Conservation (phyloP, 768 basidiomycete species). For the Cystobasidium tubakii region DNA sequence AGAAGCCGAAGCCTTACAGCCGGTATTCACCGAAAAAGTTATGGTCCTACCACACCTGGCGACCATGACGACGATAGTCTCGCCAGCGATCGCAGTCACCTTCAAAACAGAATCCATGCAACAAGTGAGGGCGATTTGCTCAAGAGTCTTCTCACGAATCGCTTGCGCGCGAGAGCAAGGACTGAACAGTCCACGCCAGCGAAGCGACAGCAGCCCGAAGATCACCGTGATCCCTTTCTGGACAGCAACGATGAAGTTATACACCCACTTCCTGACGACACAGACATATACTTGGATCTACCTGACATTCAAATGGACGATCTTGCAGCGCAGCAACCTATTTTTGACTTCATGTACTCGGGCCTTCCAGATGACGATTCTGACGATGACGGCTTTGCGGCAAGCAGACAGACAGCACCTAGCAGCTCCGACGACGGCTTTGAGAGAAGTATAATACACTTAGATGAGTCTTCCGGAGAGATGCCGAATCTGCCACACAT, state of each 20-base stretch:
- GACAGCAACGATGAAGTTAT: not conserved
- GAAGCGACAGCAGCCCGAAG: not conserved
- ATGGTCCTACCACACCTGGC: not conserved
- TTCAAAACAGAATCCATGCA: not conserved
- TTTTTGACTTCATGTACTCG: not conserved
- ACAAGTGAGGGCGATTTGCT: not conserved
- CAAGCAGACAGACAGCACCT: not conserved
- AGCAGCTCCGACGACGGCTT: constrained; percentile 25
- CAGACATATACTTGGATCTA: not conserved
- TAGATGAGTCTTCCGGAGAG: not conserved
- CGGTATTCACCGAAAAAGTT: not conserved
- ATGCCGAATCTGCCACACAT: not conserved
- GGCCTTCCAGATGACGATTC: constrained; percentile 1
- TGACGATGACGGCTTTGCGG: not conserved
- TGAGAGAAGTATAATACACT: constrained; percentile 15
- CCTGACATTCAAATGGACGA: not conserved
- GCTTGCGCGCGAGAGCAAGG: not conserved
- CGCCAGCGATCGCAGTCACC: constrained; percentile 11
- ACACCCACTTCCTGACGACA: not conserved
- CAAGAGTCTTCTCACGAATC: constrained; percentile 1
- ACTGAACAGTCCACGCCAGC: not conserved
- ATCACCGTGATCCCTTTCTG: not conserved
- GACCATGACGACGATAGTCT: not conserved
- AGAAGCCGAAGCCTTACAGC: constrained; percentile 24
- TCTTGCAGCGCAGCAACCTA: not conserved